phyloP scores from a whole-genome alignment of 768 basidiomycete species.

The Lactarius evosmus region DNA sequence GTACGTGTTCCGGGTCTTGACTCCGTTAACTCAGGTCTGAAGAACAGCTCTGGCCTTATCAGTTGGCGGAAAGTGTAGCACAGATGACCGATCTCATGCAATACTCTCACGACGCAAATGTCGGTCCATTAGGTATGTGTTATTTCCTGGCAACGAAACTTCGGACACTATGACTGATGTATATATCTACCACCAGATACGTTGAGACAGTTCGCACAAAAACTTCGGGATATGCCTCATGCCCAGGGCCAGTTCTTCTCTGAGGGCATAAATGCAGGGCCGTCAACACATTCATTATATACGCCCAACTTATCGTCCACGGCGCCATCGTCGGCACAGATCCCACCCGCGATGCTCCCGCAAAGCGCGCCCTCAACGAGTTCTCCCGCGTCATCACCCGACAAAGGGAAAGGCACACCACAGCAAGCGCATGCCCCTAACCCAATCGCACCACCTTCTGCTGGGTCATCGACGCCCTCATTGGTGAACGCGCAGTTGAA shows the following conservation, averaged over 20 bases:
- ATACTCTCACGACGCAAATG: constrained; percentile 49
- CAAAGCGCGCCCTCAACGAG: constrained; percentile 25
- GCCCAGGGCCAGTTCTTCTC: constrained; percentile 12
- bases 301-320: constrained; percentile 23
- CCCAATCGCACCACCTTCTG: constrained; percentile 16
- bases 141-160: constrained; percentile 26
- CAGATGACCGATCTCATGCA: constrained; percentile 77
- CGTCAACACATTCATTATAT: constrained; percentile 24
- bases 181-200: constrained; percentile 38
- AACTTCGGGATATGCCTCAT: constrained; percentile 36
- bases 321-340: constrained; percentile 20
- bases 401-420: constrained; percentile 27
- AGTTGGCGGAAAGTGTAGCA: constrained; percentile 79
- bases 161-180: constrained; percentile 2
- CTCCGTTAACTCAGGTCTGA: constrained; percentile 15
- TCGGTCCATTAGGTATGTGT: constrained; percentile 67
- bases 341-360: constrained; percentile 43
- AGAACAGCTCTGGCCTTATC: constrained; percentile 20
- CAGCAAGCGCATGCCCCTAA: constrained; percentile 28
- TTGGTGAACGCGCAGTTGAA: constrained; percentile 35
- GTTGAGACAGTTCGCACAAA: constrained; percentile 40
- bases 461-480: constrained; percentile 32
- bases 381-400: constrained; percentile 21
- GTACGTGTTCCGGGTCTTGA: constrained; percentile 38
- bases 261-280: constrained; percentile 24